Base-by-base conservation (phyloP, 2,329 filamentous ascomycete genomes). In the Hymenoscyphus scutula region DNA sequence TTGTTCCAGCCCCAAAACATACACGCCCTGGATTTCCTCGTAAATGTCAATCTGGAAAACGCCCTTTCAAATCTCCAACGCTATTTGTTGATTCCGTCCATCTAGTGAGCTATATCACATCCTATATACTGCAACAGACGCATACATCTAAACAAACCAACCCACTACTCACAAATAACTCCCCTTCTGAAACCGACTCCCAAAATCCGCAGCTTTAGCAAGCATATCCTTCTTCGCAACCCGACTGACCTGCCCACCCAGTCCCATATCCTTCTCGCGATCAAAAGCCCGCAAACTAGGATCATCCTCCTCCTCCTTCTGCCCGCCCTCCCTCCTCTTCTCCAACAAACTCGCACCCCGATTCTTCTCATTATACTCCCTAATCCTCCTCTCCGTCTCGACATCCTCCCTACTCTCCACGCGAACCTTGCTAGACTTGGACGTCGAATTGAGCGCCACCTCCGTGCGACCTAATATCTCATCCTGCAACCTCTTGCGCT, bases 231-330 rank as follows among this genome's bases (percentile, higher is more conserved):
- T 85, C 69, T 89, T 85, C 78, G 97, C 88, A 38, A 87, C 82
- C 67, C 87, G 80, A 29, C 87, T 89, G 59, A 97, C 86, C 71
- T 85, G 86, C 19, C 86, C 85, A 8, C 89, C 88, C 2, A 91
- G 78, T 45, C 86, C 89, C 86, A 98, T 97, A 75, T 98, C 95
- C 79, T 97, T 98, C 75, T 97, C 91, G 66, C 87, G 84, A 77
- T 97, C 92, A 76, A 98, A 98, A 0, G 86, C 89, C 64, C 94
- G 82, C 76, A 90, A 89, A 75, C 92, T 97, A 0, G 95, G 94
- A 74, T 98, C 93, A 76, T 97, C 94, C 25, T 95, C 91, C 66
- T 91, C 86, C 65, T 88, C 86, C 19, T 83, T 79, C 6, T 68
- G 60, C 61, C 61, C 60, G 7, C 62, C 63, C 17, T 62, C 67